phyloP scores from a whole-genome alignment of 768 basidiomycete genomes.

The Psilocybe cyanescens region DNA sequence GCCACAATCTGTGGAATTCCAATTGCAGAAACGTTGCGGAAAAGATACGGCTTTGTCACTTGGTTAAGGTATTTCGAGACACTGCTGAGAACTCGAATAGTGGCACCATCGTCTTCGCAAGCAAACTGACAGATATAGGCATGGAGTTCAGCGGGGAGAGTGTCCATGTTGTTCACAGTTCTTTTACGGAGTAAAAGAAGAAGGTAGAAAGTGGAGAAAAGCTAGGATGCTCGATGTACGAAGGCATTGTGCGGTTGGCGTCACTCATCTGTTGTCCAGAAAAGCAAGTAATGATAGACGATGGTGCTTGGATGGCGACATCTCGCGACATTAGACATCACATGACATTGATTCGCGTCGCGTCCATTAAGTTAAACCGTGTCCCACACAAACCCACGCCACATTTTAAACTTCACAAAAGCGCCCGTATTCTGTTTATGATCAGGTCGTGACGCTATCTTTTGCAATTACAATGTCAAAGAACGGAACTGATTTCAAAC shows the following conservation, averaged over 20 bases:
- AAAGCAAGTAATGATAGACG: background rate
- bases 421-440: no score
- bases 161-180: slow-evolving; percentile 29
- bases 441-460: no score
- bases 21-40: slow-evolving; percentile 39
- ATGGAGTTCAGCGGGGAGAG: slow-evolving; percentile 47
- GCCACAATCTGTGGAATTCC: slow-evolving; percentile 30
- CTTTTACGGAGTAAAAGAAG: background rate
- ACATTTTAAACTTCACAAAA: no score
- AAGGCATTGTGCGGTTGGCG: background rate
- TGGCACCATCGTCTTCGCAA: slow-evolving; percentile 42
- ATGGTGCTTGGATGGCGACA: slow-evolving; percentile 36
- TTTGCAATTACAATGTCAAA: no score
- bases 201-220: background rate
- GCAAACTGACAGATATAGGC: slow-evolving; percentile 46
- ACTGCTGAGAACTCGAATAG: slow-evolving; percentile 38
- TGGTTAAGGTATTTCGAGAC: slow-evolving; percentile 45
- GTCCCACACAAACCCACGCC: no score
- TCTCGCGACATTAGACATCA: slow-evolving; percentile 24
- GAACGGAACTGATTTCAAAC: no score
- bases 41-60: slow-evolving; percentile 41
- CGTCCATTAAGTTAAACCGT: no score
- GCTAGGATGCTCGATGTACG: no score
- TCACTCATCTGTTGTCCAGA: background rate
- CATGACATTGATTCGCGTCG: background rate